Evolutionary conservation across 1,284 basidiomycete genomes (phyloP), one percentile per base, ranked within the genome.

Genomic region (Dichomitus squalens): DNA sequence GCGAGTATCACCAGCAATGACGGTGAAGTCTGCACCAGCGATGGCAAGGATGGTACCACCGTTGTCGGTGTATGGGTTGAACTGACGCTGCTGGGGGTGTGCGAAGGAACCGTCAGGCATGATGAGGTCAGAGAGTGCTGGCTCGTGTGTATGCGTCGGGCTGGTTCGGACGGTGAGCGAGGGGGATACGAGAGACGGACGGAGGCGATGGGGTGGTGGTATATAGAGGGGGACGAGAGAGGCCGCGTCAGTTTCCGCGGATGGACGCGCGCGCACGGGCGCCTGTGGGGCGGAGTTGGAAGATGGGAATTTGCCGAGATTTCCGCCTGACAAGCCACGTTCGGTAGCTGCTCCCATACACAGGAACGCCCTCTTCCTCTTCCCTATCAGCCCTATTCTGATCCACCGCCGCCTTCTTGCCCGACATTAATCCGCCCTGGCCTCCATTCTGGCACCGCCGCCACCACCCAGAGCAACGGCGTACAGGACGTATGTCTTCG

Each of bases 11-110:
- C 94, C 93, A 5, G 95, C 95, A 70, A 97, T 92, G 70, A 97
- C 93, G 56, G 84, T 85, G 73, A 97, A 98, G 75, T 95, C 92
- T 53, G 86, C 83, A 51, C 95, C 95, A 7, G 95, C 93, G 73
- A 98, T 93, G 68, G 95, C 93, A 64, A 98, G 87, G 76, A 97
- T 95, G 36, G 95, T 95, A 29, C 95, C 95, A 49, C 95, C 94
- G 68, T 96, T 97, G 68, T 95, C 87, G 12, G 86, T 81, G 83
- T 95, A 95, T 0, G 93, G 93, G 72, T 93, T 90, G 79, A 95
- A 95, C 44, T 80, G 79, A 51, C 83, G 79, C 69, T 88, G 80
- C 52, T 79, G 79, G 40, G 86, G 86, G 68, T 68, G 70, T 16
- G 70, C 64, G 57, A 73, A 65, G 33, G 72, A 71, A 51, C 70